Percentiles rank a stretch among this genome's conserved stretches.
phyloP scores from a whole-genome alignment of 306 rosid genomes.

The Erythrophleum fordii region DNA sequence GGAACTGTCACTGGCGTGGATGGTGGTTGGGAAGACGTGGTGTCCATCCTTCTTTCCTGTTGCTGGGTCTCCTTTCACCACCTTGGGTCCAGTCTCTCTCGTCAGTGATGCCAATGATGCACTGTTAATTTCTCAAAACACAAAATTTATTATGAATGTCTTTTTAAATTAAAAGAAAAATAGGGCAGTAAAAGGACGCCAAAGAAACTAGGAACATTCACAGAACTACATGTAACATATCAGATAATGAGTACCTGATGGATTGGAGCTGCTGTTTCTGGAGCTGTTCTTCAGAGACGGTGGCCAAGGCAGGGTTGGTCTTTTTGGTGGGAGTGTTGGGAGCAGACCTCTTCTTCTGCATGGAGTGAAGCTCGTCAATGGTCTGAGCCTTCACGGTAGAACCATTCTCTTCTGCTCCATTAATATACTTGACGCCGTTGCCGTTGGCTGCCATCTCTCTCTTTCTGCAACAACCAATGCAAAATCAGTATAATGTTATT shows the following conservation, averaged over 20 bases:
- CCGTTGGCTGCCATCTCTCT: not conserved
- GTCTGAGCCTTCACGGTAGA: slow-evolving; percentile 71
- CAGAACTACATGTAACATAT: no score
- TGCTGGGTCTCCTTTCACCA: slow-evolving; percentile 86
- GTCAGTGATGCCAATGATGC: slow-evolving; percentile 91
- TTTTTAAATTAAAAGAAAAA: no score
- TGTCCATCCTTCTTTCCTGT: slow-evolving; percentile 54
- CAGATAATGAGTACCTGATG: slow-evolving; percentile 74
- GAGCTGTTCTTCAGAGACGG: slow-evolving; percentile 52
- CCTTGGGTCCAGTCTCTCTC: slow-evolving; percentile 85
- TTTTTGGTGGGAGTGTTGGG: slow-evolving; percentile 70
- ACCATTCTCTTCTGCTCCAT: slow-evolving; percentile 73
- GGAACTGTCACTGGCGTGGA: slow-evolving; percentile 75
- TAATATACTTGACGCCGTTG: not conserved
- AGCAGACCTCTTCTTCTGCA: slow-evolving; percentile 71
- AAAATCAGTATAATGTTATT: no score
- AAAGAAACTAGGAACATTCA: no score
- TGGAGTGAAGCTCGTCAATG: slow-evolving; percentile 78
- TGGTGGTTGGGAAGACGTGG: slow-evolving; percentile 52
- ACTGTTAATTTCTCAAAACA: slow-evolving; percentile 39
- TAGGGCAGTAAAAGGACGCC: no score
- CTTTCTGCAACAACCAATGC: slow-evolving; percentile 38
- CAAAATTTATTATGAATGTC: no score
- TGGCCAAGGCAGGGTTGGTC: no score
- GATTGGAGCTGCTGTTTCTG: slow-evolving; percentile 75